Conservation (phyloP, 2,329 filamentous ascomycete species). For the Fusarium udum region DNA sequence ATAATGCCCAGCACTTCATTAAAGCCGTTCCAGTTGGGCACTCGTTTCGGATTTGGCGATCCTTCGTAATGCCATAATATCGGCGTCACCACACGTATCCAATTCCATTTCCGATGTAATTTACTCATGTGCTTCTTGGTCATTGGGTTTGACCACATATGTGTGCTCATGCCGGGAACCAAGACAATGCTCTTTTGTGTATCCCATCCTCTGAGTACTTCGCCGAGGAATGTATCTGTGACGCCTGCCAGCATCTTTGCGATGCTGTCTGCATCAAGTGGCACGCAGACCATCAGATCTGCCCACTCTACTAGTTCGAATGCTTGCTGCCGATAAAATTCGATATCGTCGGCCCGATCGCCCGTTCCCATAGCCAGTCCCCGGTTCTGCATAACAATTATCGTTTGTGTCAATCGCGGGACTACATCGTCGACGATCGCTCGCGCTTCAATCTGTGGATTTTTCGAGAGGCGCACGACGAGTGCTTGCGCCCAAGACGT, state of each 20-base stretch:
- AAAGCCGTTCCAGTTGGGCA: conserved; percentile 71
- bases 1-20: conserved; percentile 78
- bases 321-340: conserved; percentile 61
- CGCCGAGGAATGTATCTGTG: conserved; percentile 81
- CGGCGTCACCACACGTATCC: conserved; percentile 83
- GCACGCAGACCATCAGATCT: conserved; percentile 83
- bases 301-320: conserved; percentile 86
- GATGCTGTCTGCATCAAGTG: conserved; percentile 84
- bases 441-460: conserved; percentile 67
- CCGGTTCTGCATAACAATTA: conserved; percentile 67
- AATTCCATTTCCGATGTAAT: conserved; percentile 84
- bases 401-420: conserved; percentile 69
- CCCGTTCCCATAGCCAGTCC: conserved; percentile 48
- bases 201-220: conserved; percentile 87
- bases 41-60: conserved; percentile 58
- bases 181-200: conserved; percentile 85
- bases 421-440: conserved; percentile 74
- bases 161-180: conserved; percentile 86
- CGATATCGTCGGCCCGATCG: conserved; percentile 57
- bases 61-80: conserved; percentile 83
- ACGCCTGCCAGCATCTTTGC: conserved; percentile 89
- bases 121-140: conserved; percentile 89
- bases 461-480: conserved; percentile 73
- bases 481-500: conserved; percentile 73
- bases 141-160: conserved; percentile 91